Evolutionary conservation across 2,329 filamentous ascomycete species (phyloP).

Genomic region (Tolypocladium nubicola): DNA sequence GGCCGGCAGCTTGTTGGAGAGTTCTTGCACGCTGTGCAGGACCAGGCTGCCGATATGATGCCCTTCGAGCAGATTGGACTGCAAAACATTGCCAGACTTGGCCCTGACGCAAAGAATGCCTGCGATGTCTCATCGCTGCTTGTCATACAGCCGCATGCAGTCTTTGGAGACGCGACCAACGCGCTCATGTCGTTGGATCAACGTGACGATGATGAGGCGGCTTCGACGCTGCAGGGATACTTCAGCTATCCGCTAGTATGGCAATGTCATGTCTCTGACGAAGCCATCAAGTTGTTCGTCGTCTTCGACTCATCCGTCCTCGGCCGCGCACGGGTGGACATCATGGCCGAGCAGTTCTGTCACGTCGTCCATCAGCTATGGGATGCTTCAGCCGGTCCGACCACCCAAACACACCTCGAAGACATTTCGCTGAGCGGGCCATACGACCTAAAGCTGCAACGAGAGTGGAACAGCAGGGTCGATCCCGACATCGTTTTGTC

Average conservation of each 20-base stretch:
- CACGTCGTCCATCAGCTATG: too few relatives aligned
- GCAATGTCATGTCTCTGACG: too few relatives aligned
- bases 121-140: slow-evolving; percentile 5
- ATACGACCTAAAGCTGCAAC: not conserved
- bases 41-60: slow-evolving; percentile 9
- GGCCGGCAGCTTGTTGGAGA: too few relatives aligned
- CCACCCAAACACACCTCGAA: too few relatives aligned
- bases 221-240: slow-evolving; percentile 1
- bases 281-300: too few relatives aligned
- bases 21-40: slow-evolving; percentile 11
- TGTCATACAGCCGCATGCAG: slow-evolving; percentile 4
- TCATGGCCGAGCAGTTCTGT: too few relatives aligned
- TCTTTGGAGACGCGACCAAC: not conserved
- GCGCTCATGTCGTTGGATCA: not conserved
- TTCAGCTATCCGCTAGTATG: slow-evolving; percentile 3
- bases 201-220: not conserved
- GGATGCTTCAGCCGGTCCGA: too few relatives aligned
- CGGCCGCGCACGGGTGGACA: too few relatives aligned
- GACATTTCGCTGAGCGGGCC: too few relatives aligned
- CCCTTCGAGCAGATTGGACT: slow-evolving; percentile 14
- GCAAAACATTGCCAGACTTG: slow-evolving; percentile 12
- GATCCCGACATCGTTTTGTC: too few relatives aligned
- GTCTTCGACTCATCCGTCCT: too few relatives aligned
- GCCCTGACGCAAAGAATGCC: slow-evolving; percentile 2
- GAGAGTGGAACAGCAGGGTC: not conserved